Conservation (phyloP, 2,329 filamentous ascomycete genomes). For the Aciculosporium take region DNA sequence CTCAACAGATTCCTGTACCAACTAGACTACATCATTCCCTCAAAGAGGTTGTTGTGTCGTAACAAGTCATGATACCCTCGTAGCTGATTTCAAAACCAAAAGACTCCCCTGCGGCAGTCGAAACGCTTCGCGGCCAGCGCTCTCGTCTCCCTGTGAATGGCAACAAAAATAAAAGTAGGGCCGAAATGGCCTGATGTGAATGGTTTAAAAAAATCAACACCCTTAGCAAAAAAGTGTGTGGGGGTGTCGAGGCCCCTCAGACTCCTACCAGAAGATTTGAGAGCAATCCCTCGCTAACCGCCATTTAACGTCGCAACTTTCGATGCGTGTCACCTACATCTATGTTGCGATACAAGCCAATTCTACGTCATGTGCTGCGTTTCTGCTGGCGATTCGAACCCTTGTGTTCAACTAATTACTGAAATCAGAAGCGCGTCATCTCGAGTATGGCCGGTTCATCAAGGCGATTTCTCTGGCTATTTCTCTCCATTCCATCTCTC, state of each 20-base stretch:
- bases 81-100: not conserved
- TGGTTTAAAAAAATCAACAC: not conserved
- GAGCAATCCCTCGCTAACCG: not conserved
- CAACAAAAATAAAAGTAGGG: not conserved
- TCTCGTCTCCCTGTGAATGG: not conserved
- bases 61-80: not conserved
- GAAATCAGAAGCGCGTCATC: conserved; percentile 26
- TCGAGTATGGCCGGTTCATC: conserved; percentile 89
- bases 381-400: not conserved
- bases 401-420: not conserved
- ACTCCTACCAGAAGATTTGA: not conserved
- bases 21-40: not conserved
- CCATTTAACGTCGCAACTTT: too few relatives aligned
- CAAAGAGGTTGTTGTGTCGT: too few relatives aligned
- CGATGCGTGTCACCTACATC: too few relatives aligned
- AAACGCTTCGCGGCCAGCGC: not conserved
- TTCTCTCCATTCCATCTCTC: conserved; percentile 84
- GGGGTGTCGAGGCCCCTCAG: not conserved
- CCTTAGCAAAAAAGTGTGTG: not conserved
- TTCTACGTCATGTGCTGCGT: not conserved
- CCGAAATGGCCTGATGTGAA: not conserved
- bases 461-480: conserved; percentile 81
- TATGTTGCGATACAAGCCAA: not conserved
- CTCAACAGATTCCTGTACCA: not conserved
- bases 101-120: too few relatives aligned